phyloP scores from a whole-genome alignment of 139 green algal genomes.

The Protoeuglena noctilucae region DNA sequence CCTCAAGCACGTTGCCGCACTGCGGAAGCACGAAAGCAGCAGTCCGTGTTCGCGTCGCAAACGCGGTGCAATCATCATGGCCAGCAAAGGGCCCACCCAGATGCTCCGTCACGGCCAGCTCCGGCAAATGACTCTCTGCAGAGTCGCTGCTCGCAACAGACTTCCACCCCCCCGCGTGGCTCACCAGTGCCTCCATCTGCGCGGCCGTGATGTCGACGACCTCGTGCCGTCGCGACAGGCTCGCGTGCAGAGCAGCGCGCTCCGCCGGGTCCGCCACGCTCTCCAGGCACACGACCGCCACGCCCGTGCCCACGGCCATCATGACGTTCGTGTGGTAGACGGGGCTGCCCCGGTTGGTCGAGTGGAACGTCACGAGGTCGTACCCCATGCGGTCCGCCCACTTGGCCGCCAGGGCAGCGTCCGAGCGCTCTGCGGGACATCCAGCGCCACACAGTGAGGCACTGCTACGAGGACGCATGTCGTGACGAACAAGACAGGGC shows the following conservation, averaged over 20 bases:
- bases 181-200: slow-evolving; percentile 78
- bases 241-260: slow-evolving; percentile 40
- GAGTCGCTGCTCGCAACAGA: too few species aligned
- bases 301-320: slow-evolving; percentile 76
- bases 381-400: slow-evolving; percentile 47
- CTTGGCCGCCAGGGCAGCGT: slow-evolving; percentile 33
- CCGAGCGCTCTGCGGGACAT: slow-evolving; percentile 71
- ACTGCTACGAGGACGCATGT: too few species aligned
- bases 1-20: slow-evolving; percentile 85
- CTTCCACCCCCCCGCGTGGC: too few species aligned
- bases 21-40: too few species aligned
- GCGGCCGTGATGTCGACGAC: slow-evolving; percentile 69
- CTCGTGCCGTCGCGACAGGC: slow-evolving; percentile 1
- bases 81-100: too few species aligned
- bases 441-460: too few species aligned
- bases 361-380: slow-evolving; percentile 53
- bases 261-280: slow-evolving; percentile 47
- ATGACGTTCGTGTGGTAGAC: slow-evolving; percentile 98
- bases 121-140: too few species aligned
- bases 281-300: slow-evolving; percentile 80
- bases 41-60: too few species aligned
- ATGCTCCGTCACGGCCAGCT: too few species aligned
- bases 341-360: slow-evolving; percentile 28
- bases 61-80: too few species aligned
- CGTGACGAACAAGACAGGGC: too few species aligned